Percentiles rank a stretch among this genome's conserved stretches.
phyloP scores from a whole-genome alignment of 2,329 filamentous ascomycete species.

The Calonectria leucothoes region DNA sequence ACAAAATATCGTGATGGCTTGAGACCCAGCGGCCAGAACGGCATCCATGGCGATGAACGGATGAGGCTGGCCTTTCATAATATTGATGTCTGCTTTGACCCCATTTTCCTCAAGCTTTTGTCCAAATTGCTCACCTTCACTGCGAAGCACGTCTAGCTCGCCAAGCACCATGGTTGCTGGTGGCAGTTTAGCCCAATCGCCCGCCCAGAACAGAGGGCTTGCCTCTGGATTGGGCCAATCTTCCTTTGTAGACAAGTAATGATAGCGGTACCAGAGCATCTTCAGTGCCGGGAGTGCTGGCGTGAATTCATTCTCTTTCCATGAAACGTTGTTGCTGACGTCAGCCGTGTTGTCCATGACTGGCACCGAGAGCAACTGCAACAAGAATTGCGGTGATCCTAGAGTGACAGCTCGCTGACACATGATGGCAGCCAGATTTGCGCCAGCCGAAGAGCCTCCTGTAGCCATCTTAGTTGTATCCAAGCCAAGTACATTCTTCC shows the following conservation, averaged over 20 bases:
- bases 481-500: neutral
- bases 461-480: neutral
- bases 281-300: neutral
- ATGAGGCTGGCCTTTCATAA: slow-evolving; percentile 10
- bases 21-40: slow-evolving; percentile 7
- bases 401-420: neutral
- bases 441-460: neutral
- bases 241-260: slow-evolving; percentile 55
- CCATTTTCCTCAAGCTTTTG: neutral
- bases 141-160: neutral
- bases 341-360: neutral
- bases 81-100: neutral
- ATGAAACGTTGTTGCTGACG: neutral
- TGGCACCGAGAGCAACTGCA: neutral
- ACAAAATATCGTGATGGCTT: slow-evolving; percentile 58
- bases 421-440: neutral
- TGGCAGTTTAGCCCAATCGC: slow-evolving; percentile 62
- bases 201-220: slow-evolving; percentile 63
- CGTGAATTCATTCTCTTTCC: neutral
- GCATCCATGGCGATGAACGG: slow-evolving; percentile 14
- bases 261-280: neutral
- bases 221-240: slow-evolving; percentile 64
- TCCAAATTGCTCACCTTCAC: neutral
- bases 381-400: neutral
- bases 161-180: neutral